Base-by-base conservation (phyloP, 2,329 filamentous ascomycete species). In the Elsinoe ampelina region DNA sequence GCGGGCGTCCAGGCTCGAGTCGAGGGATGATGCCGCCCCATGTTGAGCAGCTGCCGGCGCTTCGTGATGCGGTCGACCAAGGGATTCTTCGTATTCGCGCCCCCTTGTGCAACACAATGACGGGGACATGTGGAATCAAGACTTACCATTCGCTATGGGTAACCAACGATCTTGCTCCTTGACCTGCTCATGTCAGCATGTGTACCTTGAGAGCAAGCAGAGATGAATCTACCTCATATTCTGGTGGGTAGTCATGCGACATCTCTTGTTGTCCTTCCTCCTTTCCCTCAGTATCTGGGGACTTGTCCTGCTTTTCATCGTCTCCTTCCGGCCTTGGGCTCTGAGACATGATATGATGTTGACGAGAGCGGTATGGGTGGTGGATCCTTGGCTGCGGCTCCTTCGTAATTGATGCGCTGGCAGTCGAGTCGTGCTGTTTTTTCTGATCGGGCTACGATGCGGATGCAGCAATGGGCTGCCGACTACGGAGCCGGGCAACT, bases 101-200 rank as follows among this genome's bases (percentile, higher is more conserved):
- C 54, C 17, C 41, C 35, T 35, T 45, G 54, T 38, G 32, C 39
- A 47, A 38, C 39, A 19, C 12, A 30, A 38, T 34, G 54, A 56
- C 43, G 45, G 51, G 43, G 45, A 50, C 19, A 42, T 54, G 54
- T 55, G 59, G 65, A 54, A 60, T 63, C 62, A 66, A 64, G 75
- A 93, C 93, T 82, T 82, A 98, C 93, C 93, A 90, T 98, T 98
- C 77, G 93, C 93, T 82, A 98, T 98, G 72, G 93, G 93, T 73
- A 98, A 83, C 93, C 93, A 98, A 80, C 93, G 81, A 77, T 98
- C 93, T 77, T 98, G 93, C 77, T 98, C 93, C 81, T 97, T 97
- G 75, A 97, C 92, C 77, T 97, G 92, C 73, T 20, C 15, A 13
- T 22, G 48, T 39, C 35, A 35, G 22, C 48, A 39, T 35, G 48